Percentiles rank a stretch among this genome's conserved stretches.
phyloP scores from a whole-genome alignment of 2,329 filamentous ascomycete genomes.

The Chaetomiaceae sp. region DNA sequence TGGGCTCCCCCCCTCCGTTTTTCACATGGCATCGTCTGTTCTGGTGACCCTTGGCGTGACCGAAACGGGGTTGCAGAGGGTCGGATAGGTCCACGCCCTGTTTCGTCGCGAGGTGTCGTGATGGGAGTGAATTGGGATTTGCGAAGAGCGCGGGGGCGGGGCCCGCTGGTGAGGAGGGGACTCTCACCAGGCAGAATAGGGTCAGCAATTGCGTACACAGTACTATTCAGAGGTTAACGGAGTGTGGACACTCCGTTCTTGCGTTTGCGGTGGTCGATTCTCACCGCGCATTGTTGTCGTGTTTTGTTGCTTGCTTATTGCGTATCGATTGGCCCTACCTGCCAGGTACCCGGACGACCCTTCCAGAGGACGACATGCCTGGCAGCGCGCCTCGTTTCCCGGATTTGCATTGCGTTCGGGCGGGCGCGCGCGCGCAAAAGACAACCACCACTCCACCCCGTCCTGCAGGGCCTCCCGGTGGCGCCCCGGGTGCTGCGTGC shows the following conservation, averaged over 20 bases:
- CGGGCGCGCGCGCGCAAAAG: neutral
- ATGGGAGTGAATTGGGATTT: neutral
- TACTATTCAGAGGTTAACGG: too few species aligned
- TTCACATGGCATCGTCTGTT: neutral
- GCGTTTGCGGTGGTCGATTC: too few species aligned
- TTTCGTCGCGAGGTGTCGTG: neutral
- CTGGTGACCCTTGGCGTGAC: neutral
- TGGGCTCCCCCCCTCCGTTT: too few species aligned
- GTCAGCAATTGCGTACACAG: too few species aligned
- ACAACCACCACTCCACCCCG: constrained; percentile 5
- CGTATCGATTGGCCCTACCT: constrained; percentile 4
- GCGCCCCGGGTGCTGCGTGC: neutral
- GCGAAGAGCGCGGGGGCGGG: neutral
- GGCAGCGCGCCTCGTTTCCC: neutral
- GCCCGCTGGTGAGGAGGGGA: too few species aligned
- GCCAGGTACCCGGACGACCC: constrained; percentile 9
- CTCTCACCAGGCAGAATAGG: too few species aligned
- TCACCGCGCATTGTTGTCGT: neutral
- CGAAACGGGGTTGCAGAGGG: neutral
- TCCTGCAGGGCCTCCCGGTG: constrained; percentile 3
- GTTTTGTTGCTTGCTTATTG: neutral
- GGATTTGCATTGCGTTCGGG: constrained; percentile 7
- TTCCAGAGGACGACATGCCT: neutral
- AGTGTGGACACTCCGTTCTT: too few species aligned
- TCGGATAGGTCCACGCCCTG: constrained; percentile 3